These are phyloP conservation scores for Ligustrum vulgare DNA, from an alignment of 257 asterid genomes.

Conservation along the genomic window DNA sequence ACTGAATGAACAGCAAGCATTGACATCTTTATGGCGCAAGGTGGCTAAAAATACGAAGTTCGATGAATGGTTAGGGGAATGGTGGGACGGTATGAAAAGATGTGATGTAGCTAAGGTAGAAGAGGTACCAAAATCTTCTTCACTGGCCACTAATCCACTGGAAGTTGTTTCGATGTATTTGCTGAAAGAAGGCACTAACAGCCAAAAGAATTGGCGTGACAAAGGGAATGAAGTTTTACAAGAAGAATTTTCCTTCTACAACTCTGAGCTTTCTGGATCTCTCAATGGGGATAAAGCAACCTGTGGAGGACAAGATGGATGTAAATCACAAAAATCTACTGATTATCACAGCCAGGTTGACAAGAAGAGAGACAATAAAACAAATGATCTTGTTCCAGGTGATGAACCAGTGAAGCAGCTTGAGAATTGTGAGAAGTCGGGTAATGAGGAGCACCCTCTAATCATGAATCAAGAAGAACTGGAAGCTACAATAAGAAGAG, in stretches of 20 bases:
- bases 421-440: conserved; percentile 21
- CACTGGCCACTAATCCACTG: conserved; percentile 51
- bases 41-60: conserved; percentile 64
- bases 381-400: conserved; percentile 25
- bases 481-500: conserved; percentile 67
- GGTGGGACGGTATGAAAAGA: conserved; percentile 73
- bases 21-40: conserved; percentile 66
- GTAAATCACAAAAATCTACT: conserved; percentile 29
- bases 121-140: conserved; percentile 37
- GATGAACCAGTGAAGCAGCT: conserved; percentile 27
- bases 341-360: conserved; percentile 34
- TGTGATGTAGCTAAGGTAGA: conserved; percentile 35
- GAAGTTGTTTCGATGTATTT: conserved; percentile 65
- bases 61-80: conserved; percentile 76
- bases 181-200: conserved; percentile 36
- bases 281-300: conserved; percentile 29
- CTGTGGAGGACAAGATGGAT: conserved; percentile 30
- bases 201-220: conserved; percentile 23
- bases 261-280: conserved; percentile 31
- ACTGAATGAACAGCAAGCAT: conserved; percentile 55
- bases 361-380: conserved; percentile 39
- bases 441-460: conserved; percentile 48
- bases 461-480: conserved; percentile 63
- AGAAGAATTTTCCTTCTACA: conserved; percentile 23
- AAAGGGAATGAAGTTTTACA: conserved; percentile 25